Evolutionary conservation across 2,329 filamentous ascomycete genomes (phyloP).

Genomic region (Sporothrix brasiliensis): DNA sequence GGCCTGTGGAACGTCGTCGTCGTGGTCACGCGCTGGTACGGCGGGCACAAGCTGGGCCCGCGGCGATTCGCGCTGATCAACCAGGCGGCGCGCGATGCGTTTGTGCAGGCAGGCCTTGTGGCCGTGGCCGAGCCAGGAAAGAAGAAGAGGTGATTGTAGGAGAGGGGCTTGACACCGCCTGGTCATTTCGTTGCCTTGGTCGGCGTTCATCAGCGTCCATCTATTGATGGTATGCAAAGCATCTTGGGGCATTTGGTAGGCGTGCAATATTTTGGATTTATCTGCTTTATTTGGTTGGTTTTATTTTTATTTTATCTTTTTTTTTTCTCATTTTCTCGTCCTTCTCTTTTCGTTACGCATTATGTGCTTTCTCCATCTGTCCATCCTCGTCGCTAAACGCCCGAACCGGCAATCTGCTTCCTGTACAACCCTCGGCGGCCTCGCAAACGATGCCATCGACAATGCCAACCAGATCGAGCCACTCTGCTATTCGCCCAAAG

Average conservation of each 20-base stretch:
- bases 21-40: constrained; percentile 93
- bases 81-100: constrained; percentile 76
- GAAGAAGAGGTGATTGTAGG: constrained; percentile 47
- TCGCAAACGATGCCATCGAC: neutral
- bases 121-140: constrained; percentile 57
- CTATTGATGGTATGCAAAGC: constrained; percentile 5
- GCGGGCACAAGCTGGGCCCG: constrained; percentile 84
- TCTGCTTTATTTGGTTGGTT: neutral
- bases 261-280: constrained; percentile 10
- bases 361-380: neutral
- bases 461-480: constrained; percentile 7
- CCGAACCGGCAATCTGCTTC: constrained; percentile 19
- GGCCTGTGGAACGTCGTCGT: constrained; percentile 91
- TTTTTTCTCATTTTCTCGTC: neutral
- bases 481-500: neutral
- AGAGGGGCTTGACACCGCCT: neutral
- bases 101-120: constrained; percentile 75
- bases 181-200: neutral
- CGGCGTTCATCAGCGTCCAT: neutral
- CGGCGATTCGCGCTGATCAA: constrained; percentile 92
- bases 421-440: constrained; percentile 9
- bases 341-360: neutral
- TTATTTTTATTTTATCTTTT: neutral
- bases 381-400: neutral
- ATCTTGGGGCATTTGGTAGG: neutral